phyloP scores from a whole-genome alignment of 208 protist species.

The Trypanosoma platydactyli region DNA sequence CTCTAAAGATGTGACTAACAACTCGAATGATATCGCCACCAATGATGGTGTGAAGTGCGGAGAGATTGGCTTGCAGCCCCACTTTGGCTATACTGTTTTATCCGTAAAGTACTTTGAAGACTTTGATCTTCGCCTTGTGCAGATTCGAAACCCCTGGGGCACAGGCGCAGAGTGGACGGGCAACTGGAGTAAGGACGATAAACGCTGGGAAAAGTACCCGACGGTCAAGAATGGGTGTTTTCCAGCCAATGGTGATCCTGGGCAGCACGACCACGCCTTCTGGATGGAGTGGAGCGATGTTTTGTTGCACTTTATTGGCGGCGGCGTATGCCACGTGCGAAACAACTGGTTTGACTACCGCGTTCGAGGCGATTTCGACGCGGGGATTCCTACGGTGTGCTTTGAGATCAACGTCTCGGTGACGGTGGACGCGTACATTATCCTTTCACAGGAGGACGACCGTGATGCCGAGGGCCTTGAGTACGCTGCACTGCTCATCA shows the following conservation, averaged over 20 bases:
- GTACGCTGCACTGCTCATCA: constrained; percentile 67
- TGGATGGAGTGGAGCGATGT: constrained; percentile 84
- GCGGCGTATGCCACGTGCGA: constrained; percentile 70
- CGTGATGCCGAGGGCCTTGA: constrained; percentile 43
- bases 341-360: constrained; percentile 77
- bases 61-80: constrained; percentile 53
- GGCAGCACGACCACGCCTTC: constrained; percentile 61
- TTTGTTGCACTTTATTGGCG: constrained; percentile 54
- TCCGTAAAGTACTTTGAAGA: constrained; percentile 52
- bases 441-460: constrained; percentile 76
- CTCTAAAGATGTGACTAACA: constrained; percentile 37
- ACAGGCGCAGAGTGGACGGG: constrained; percentile 68
- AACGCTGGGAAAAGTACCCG: constrained; percentile 72
- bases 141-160: constrained; percentile 78
- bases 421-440: constrained; percentile 55
- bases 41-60: constrained; percentile 49
- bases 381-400: constrained; percentile 50
- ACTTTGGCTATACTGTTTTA: constrained; percentile 70
- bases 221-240: constrained; percentile 50
- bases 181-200: constrained; percentile 57
- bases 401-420: constrained; percentile 68
- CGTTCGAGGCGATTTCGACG: constrained; percentile 64
- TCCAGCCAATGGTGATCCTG: constrained; percentile 35
- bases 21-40: constrained; percentile 32
- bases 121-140: constrained; percentile 63